Percentiles rank a stretch among this genome's conserved stretches.
Evolutionary conservation across 2,329 filamentous ascomycete species (phyloP).

Genomic region (Capronia coronata): DNA sequence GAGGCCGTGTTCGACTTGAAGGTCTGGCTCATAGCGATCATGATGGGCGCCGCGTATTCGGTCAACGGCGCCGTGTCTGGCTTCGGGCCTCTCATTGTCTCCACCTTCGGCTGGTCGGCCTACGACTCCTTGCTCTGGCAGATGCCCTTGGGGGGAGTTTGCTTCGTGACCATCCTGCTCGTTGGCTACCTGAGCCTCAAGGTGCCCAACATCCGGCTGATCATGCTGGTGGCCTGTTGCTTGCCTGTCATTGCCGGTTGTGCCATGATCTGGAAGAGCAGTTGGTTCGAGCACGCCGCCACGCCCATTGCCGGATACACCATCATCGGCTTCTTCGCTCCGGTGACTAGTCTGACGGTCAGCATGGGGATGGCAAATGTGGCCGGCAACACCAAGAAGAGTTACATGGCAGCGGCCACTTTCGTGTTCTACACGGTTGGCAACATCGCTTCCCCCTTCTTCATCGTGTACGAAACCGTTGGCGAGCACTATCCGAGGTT

Average conservation of each 20-base stretch:
- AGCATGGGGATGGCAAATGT: constrained; percentile 60
- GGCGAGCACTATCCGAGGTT: constrained; percentile 62
- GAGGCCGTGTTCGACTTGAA: constrained; percentile 57
- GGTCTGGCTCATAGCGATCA: constrained; percentile 57
- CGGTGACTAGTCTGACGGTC: constrained; percentile 59
- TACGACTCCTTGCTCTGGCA: constrained; percentile 65
- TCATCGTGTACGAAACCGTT: constrained; percentile 62
- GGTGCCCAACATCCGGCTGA: constrained; percentile 57
- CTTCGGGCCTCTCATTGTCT: constrained; percentile 66
- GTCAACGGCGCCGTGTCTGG: constrained; percentile 66
- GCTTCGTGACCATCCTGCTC: constrained; percentile 58
- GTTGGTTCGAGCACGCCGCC: constrained; percentile 57
- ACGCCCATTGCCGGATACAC: constrained; percentile 65
- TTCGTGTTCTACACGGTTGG: constrained; percentile 71
- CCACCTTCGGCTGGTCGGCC: constrained; percentile 60
- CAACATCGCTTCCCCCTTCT: constrained; percentile 68
- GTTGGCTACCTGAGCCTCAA: constrained; percentile 59
- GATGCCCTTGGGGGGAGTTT: constrained; percentile 66
- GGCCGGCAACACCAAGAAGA: constrained; percentile 71
- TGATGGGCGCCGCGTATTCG: constrained; percentile 62
- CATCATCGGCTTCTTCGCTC: constrained; percentile 66
- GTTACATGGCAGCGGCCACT: constrained; percentile 65
- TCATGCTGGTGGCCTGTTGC: constrained; percentile 60
- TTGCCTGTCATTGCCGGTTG: constrained; percentile 69
- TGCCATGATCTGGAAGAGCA: constrained; percentile 64